Conservation (phyloP, 2,329 filamentous ascomycete species). For the Epichloe baconii region DNA sequence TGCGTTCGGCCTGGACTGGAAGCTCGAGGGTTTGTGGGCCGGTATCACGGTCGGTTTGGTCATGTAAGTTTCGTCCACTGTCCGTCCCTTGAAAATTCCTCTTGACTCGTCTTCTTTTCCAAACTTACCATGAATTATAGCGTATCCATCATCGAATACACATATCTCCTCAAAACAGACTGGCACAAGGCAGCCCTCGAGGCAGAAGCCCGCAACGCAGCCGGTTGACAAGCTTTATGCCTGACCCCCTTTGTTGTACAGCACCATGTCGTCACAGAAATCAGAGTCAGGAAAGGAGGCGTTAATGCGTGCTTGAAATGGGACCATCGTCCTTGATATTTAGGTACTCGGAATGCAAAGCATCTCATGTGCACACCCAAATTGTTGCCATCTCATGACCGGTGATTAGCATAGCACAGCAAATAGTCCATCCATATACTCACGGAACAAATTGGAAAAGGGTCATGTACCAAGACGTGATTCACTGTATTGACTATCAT, state of each 20-base stretch:
- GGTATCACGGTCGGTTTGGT: constrained; percentile 62
- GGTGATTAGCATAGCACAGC: too few relatives aligned
- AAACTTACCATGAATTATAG: constrained; percentile 18
- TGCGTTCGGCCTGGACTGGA: constrained; percentile 66
- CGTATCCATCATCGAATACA: constrained; percentile 39
- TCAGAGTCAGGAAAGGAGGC: too few relatives aligned
- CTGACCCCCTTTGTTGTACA: too few relatives aligned
- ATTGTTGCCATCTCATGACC: too few relatives aligned
- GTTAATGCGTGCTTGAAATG: too few relatives aligned
- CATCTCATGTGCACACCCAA: too few relatives aligned
- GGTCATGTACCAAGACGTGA: too few relatives aligned
- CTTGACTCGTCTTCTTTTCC: not conserved
- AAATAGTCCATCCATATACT: too few relatives aligned
- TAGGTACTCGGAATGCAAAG: too few relatives aligned
- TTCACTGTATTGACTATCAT: not conserved
- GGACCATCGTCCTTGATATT: too few relatives aligned
- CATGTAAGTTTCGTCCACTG: constrained; percentile 30
- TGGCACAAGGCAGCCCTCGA: constrained; percentile 41
- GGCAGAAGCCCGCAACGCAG: constrained; percentile 37
- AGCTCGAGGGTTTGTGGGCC: constrained; percentile 68
- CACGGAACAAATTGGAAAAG: too few relatives aligned
- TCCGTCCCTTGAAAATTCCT: not conserved
- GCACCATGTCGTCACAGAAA: too few relatives aligned
- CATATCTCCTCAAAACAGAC: constrained; percentile 36
- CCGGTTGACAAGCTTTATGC: constrained; percentile 19